A percentile compares a stretch with the other conserved stretches of the same genome.
Evolutionary conservation across 148 eudicot genomes (phyloP).

Genomic region (Bassia scoparia): DNA sequence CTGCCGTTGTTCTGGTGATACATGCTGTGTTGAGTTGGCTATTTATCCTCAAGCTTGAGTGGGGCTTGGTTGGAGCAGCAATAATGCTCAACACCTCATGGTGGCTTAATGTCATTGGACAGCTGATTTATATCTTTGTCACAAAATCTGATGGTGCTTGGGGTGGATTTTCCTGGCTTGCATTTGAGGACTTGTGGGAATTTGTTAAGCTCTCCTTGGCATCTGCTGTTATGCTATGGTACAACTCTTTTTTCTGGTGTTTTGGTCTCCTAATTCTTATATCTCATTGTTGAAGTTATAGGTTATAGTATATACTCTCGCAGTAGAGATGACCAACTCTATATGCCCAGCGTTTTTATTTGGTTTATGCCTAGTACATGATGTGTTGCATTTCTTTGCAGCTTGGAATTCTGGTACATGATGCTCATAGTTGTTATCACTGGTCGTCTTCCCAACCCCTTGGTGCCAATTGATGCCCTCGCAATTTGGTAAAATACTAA

Average conservation of each 20-base stretch:
- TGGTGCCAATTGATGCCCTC: constrained; percentile 62
- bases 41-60: constrained; percentile 48
- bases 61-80: constrained; percentile 72
- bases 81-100: constrained; percentile 54
- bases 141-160: constrained; percentile 69
- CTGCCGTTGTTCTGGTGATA: constrained; percentile 40
- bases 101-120: constrained; percentile 57
- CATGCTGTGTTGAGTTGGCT: constrained; percentile 57
- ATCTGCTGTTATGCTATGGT: constrained; percentile 74
- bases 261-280: background rate
- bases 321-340: no score
- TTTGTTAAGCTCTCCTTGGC: constrained; percentile 70
- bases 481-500: constrained; percentile 8
- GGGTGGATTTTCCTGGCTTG: constrained; percentile 64
- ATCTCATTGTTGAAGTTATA: background rate
- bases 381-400: constrained; percentile 20
- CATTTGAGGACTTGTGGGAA: constrained; percentile 53
- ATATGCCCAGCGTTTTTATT: no score
- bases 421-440: constrained; percentile 52
- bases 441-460: constrained; percentile 50
- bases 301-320: no score
- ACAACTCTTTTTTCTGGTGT: background rate
- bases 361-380: no score
- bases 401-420: constrained; percentile 74
- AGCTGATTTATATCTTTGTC: constrained; percentile 44